Base-by-base conservation (phyloP, 2,329 filamentous ascomycete species). In the Hypoxylon sp. region DNA sequence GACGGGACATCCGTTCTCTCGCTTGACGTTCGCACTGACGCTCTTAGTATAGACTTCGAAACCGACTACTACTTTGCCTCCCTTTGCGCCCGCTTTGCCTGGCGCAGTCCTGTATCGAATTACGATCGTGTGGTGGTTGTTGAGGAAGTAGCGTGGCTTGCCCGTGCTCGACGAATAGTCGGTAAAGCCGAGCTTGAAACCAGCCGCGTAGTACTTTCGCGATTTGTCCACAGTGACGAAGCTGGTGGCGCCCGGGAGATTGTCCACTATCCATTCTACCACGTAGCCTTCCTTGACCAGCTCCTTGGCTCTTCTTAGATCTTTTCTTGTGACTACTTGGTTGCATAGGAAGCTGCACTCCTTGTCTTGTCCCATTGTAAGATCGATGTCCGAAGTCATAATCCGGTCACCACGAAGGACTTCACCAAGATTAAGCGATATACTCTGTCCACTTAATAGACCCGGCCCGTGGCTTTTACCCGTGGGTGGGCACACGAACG, bases 231-330 rank as follows among this genome's bases (percentile, higher is more conserved):
- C 91, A 0, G 92, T 95, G 29, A 96, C 91, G 76, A 97, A 97
- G 78, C 91, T 94, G 7, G 93, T 97, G 37, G 93, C 93, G 6
- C 93, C 93, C 1, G 94, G 93, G 8, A 97, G 85, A 75, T 97
- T 97, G 79, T 97, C 93, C 70, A 96, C 92, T 72, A 97, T 97
- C 94, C 93, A 97, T 80, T 97, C 93, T 1, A 91, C 90, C n/a
- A 96, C 89, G 78, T 96, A 97, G 37, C 92, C 92, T 58, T 94
- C 88, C 67, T 87, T 87, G 42, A 97, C 90, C 75, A 97, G 82
- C 68, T 94, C 85, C 73, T 87, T 88, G 3, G 92, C 91, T 77
- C 89, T 87, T 73, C 87, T 85, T 64, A 97, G 79, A 51, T 90
- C 91, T 50, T 84, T 83, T 42, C 88, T 85, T 69, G 87, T 87